Conservation (phyloP, 164 flowering plant species). For the Magnolia changhungtana region DNA sequence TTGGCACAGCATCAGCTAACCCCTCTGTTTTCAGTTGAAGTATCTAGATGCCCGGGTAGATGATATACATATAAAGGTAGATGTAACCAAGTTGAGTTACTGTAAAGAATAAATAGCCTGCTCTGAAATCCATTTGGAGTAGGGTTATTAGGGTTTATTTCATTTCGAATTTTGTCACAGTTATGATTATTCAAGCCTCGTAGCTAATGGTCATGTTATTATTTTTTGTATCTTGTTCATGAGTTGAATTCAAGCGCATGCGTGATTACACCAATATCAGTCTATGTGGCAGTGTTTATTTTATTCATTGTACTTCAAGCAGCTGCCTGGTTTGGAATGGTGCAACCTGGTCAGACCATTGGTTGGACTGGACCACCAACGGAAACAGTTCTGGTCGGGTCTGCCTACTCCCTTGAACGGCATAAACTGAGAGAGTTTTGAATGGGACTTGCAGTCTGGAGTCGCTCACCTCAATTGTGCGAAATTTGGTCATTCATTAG, state of each 20-base stretch:
- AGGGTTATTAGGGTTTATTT: background rate
- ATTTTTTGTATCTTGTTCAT: background rate
- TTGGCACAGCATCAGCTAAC: slow-evolving; percentile 73
- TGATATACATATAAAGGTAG: background rate
- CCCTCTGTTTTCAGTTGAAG: slow-evolving; percentile 54
- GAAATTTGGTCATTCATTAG: background rate
- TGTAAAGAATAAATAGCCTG: slow-evolving; percentile 7
- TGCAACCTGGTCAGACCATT: background rate
- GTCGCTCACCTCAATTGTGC: background rate
- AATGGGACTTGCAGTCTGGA: background rate
- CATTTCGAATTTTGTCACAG: background rate
- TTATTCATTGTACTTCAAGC: background rate
- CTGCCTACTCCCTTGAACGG: background rate
- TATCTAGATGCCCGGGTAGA: background rate
- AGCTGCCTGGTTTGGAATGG: background rate
- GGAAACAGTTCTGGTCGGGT: too few species aligned
- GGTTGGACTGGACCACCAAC: background rate
- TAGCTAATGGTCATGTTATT: background rate
- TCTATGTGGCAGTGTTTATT: background rate
- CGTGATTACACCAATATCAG: too few species aligned
- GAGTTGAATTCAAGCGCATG: background rate
- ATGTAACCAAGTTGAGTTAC: background rate
- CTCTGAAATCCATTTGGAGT: background rate
- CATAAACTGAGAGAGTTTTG: background rate
- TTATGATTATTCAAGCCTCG: background rate